Base-by-base conservation (phyloP, 805 yeast species). In the Monosporozyma aquatica region DNA sequence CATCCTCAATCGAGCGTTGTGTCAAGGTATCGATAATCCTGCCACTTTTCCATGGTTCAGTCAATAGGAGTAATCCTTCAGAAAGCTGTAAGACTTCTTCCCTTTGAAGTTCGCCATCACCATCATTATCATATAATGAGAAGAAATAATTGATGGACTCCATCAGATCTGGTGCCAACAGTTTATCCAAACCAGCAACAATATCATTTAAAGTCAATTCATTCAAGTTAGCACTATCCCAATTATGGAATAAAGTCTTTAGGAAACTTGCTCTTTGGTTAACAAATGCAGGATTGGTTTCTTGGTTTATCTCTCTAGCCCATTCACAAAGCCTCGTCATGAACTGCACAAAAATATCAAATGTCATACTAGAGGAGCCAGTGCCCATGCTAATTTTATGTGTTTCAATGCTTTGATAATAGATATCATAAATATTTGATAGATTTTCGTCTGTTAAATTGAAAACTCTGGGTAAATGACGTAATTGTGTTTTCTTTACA, bases 401-500 rank as follows among this genome's bases (percentile, higher is more conserved):
- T n/a, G 86, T 69, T 58, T 81, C 80, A 23, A 87, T 73, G 10
- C 85, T 80, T 26, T 77, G 75, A 55, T 89, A 87, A 60, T 79
- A 90, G 30, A 92, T 69, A 55, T 92, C 97, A 59, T 92, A 90
- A 5, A 87, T 68, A 43, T 82, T 75, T 3, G 87, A 76, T 14
- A 87, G 50, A 29, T 84, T 76, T 0, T 70, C 78, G 21, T 63
- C 68, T 3, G 70, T 59, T 26, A 90, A 64, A 55, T 82, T 75
- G 21, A 70, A 72, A 1, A 85, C 76, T 56, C 81, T 80, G 27
- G 94, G 90, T 42, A 90, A 66, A 61, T 87, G 89, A 50, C 98
- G 72, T 32, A 92, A 60, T 61, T 92, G 96, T 0, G 97, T 86
- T 44, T 95, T 72, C 62, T 90, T 92, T 27, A 92, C 94, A 66